Evolutionary conservation across 2,329 filamentous ascomycete genomes (phyloP), one percentile per base, ranked within the genome.

Genomic region (Xylaria polymorpha): DNA sequence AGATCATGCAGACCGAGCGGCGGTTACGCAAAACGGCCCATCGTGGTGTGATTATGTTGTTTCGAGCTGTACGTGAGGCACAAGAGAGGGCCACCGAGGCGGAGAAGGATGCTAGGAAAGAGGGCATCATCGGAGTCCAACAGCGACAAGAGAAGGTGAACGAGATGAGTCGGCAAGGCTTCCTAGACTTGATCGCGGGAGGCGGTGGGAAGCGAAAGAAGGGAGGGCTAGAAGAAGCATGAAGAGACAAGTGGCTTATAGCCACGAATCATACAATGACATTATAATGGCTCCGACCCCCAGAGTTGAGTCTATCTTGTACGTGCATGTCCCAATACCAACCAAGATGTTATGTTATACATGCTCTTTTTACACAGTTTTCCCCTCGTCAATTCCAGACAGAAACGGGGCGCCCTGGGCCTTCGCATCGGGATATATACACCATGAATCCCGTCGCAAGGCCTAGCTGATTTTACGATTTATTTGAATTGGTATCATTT

Each of bases 101-200:
- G 5, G 90, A 92, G 78, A 88, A 85, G 79, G 88, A 88, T 73
- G 87, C 89, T 58, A 88, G 88, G 80, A 89, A 89, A 74, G 88
- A 91, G 69, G 92, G 94, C 3, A 84, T 97, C 0, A 87, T 97
- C 39, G 95, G 95, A 1, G 89, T 94, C 77, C 88, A 87, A 70
- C 89, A 92, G 80, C 89, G 94, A 73, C 92, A 97, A 81, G 94
- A 97, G 82, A 94, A 92, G 83, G 86, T 97, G 61, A 96, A 93
- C 73, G 94, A 98, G 85, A 96, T 99, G 91, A 97, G 92, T 80
- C 97, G 97, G 84, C 93, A 98, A 83, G 94, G 95, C 0, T 99
- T 98, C 83, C 81, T 99, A 80, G 95, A 98, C 70, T 82, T 98
- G 80, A 97, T 99, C 79, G 88, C 88, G 4, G 87, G 86, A 1